Conservation (phyloP, 2,329 filamentous ascomycete genomes). For the Clarireedia paspali region DNA sequence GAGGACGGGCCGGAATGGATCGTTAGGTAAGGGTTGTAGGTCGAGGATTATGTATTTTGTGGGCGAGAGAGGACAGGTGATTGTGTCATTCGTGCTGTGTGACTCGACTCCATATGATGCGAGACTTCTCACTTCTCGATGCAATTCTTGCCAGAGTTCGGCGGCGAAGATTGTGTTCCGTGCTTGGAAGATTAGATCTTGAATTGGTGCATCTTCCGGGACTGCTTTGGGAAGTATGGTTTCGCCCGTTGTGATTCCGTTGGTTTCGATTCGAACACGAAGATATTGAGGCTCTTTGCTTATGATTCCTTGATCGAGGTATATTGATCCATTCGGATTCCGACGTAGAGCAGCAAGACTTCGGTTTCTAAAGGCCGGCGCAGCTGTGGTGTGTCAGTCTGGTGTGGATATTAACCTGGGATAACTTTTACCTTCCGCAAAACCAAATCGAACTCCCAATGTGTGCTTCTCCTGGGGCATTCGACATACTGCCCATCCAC, state of each 20-base stretch:
- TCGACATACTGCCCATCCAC: conserved; percentile 79
- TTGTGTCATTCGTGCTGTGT: conserved; percentile 40
- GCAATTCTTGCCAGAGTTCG: conserved; percentile 86
- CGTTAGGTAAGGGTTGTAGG: conserved; percentile 46
- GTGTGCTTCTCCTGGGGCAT: conserved; percentile 65
- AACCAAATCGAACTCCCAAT: conserved; percentile 83
- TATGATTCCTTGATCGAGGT: conserved; percentile 54
- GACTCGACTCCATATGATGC: conserved; percentile 63
- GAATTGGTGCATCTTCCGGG: conserved; percentile 50
- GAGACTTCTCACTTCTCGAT: conserved; percentile 69
- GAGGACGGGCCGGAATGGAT: conserved; percentile 34
- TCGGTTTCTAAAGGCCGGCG: conserved; percentile 53
- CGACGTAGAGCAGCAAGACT: conserved; percentile 77
- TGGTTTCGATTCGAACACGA: conserved; percentile 56
- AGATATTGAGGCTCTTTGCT: conserved; percentile 50
- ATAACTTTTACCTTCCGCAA: conserved; percentile 49
- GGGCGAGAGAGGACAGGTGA: conserved; percentile 47
- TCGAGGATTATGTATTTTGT: conserved; percentile 57
- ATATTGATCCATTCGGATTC: conserved; percentile 64
- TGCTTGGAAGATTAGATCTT: conserved; percentile 64
- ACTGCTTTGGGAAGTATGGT: conserved; percentile 44
- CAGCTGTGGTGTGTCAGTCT: conserved; percentile 35
- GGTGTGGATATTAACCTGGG: not conserved
- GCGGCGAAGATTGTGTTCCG: conserved; percentile 74
- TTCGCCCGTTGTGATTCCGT: conserved; percentile 51